Base-by-base conservation (phyloP, 805 yeast genomes). In the Ogataea ganodermae region DNA sequence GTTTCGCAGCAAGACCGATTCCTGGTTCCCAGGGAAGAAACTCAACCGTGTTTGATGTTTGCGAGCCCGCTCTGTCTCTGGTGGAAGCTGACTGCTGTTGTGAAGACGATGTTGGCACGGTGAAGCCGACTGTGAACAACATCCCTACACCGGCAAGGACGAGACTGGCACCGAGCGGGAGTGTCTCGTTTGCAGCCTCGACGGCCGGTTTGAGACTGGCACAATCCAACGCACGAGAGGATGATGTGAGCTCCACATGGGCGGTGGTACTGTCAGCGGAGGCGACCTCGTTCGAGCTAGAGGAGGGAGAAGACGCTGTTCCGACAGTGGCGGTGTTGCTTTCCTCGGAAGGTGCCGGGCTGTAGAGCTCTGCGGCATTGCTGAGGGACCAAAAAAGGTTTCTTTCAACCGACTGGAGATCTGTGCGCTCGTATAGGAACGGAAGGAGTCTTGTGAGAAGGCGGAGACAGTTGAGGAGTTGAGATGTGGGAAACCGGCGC, bases 21-120 rank as follows among this genome's bases (percentile, higher is more conserved):
- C 96, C 97, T 3, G 86, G 80, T 56, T 87, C 95, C 96, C 97
- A 90, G 1, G 85, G 71, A 6, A 70, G 52, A 42, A 66, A 67
- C 20, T 74, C 74, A 3, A 62, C 53, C 6, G 68, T 65, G 23
- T 65, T 64, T 18, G 61, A 35, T 4, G 36, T 33, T 3, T 8
- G 24, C 6, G 17, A 30, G 16, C 9, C 17, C 5, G 17, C 14
- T 4, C 8, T 13, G 14, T 12, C 6, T 13, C 18, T n/a, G 5
- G 30, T n/a, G 13, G 33, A 30, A 30, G 23, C 21, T 17, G 36
- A 3, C 5, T 7, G 10, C 9, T 24, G 6, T 24, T 7, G 27
- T 7, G 27, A 47, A 17, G 39, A 18, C 6, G 35, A 6, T 7
- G 49, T 48, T 4, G 72, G 62, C 7, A 80, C 63, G 0, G 91